Base-by-base conservation (phyloP, 23 red algal genomes). In the Gracilaria domingensis region DNA sequence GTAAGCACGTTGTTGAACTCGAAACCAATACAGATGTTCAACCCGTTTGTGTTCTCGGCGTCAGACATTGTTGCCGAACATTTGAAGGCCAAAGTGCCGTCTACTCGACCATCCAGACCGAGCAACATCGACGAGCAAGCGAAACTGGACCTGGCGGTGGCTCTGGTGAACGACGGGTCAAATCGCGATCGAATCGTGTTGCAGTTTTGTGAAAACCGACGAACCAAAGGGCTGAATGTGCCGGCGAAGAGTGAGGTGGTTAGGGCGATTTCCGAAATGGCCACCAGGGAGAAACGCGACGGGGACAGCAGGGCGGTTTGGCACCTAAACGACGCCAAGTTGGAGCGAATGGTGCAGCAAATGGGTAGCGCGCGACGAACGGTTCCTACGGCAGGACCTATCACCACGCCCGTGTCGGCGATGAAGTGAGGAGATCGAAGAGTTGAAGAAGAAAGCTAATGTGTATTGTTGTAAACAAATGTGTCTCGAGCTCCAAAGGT, bases 211-310 rank as follows among this genome's bases (percentile, higher is more conserved):
- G 73, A 80, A 24, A 57, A 40, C 35, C 44, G 73, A 26, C 53
- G 76, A 44, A 66, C 87, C 1, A 35, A 39, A 47, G 87, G 87
- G 26, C 57, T 90, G 11, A 59, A 50, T 24, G 76, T 81, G 3
- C 87, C 87, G 45, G 54, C 87, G 51, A 90, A 90, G 48, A 90
- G 57, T 39, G 87, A 90, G 64, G 64, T 90, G 25, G 75, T 90
- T 29, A 25, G 87, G 16, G 87, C 87, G 20, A 90, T 90, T 29
- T 50, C 66, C 61, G 73, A 76, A 32, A 53, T 90, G 39, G 87
- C 87, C 8, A 90, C 75, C 3, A 48, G 60, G 48, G 87, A 90
- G 39, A 90, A 90, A 75, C 87, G 87, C 16, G 54, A 66, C 36
- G 87, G 87, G 51, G 87, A 90, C 79, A 67, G 32, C 14, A 39